Evolutionary conservation across 2,329 filamentous ascomycete species (phyloP), one percentile per base, ranked within the genome.

Genomic region (Bipolaris sorokiniana): DNA sequence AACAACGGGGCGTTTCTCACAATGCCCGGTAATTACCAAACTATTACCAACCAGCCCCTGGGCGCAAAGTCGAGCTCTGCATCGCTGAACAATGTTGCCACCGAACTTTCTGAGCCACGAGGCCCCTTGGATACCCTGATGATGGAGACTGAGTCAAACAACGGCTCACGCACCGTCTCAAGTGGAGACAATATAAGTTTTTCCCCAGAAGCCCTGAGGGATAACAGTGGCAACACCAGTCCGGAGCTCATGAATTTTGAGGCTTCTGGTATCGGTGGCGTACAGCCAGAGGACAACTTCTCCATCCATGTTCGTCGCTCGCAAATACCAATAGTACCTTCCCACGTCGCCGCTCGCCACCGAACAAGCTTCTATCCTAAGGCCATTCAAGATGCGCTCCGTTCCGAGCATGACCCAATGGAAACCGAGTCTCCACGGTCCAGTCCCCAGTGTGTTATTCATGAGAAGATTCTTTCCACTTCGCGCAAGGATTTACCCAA

Each of bases 381-480:
- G 18, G 71, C 66, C 31, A 75, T 81, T 9, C 70, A 71, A 3
- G 66, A 71, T 1, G 69, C 76, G 15, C 62, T 81, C n/a, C 47
- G 66, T 9, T 42, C 18, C 3, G 51, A 67, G 9, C 41, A 53
- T 15, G 4, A 56, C 20, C 48, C 57, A 11, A 44, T 56, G 44
- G 42, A 66, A 44, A 31, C 51, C 20, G 18, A 56, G 48, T 31
- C 51, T 28, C 40, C 49, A 23, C 49, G 56, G 4, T 13, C 53
- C 10, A 59, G 56, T 13, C 50, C 58, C 4, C 64, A 61, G 37
- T 56, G 57, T 2, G 51, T 69, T 1, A 80, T 97, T 87, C 54
- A 84, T 75, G 20, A 96, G 78, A 20, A 93, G 81, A 69, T 88
- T 81, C 40, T 89, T 78, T 63, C 91, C 81, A 55, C 90, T 78